Percentiles rank a stretch among this genome's conserved stretches.
Conservation (phyloP, 2,329 filamentous ascomycete genomes). For the Huntiella decipiens region DNA sequence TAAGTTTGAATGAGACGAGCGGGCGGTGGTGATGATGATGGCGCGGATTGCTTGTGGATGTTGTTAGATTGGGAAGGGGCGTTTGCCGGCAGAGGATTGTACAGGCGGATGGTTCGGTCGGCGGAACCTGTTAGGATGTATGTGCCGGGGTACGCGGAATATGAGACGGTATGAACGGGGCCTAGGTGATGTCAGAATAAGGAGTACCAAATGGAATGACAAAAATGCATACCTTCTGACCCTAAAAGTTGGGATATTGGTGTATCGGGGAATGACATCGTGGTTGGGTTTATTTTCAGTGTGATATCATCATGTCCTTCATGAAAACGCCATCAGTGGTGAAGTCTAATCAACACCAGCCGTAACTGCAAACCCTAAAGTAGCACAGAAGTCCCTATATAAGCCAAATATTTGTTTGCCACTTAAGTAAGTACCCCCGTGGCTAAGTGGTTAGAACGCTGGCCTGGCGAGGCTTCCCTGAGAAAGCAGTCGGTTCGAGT, state of each 20-base stretch:
- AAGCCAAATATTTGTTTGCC: too few species aligned
- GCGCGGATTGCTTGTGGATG: not conserved
- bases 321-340: too few species aligned
- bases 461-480: too few species aligned
- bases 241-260: conserved; percentile 37
- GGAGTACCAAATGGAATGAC: not conserved
- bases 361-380: too few species aligned
- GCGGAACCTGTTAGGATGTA: conserved; percentile 73
- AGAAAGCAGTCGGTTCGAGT: too few species aligned
- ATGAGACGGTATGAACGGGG: conserved; percentile 52
- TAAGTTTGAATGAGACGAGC: conserved; percentile 69
- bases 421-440: too few species aligned
- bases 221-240: conserved; percentile 32
- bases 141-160: conserved; percentile 52
- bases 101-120: conserved; percentile 70
- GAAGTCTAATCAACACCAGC: too few species aligned
- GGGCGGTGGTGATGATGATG: conserved; percentile 19
- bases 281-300: too few species aligned
- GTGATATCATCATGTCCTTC: too few species aligned
- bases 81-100: conserved; percentile 47
- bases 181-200: conserved; percentile 23
- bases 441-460: too few species aligned
- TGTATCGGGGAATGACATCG: conserved; percentile 28
- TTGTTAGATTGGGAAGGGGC: conserved; percentile 13
- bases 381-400: too few species aligned